Evolutionary conservation across 176 grass and related monocot species (phyloP).

Genomic region (Neostapfia colusana): DNA sequence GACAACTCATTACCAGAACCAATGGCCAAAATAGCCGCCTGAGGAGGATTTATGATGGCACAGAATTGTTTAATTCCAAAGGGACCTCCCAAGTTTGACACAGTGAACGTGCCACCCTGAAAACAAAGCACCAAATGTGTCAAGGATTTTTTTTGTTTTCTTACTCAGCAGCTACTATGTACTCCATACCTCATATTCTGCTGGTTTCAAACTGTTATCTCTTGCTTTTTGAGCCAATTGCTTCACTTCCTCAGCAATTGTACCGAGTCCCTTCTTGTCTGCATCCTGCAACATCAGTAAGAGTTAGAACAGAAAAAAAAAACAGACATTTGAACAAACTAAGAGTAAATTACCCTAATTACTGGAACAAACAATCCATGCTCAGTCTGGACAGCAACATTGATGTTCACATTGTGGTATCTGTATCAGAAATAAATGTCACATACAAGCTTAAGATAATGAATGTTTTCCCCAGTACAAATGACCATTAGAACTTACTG

Average conservation of each 20-base stretch:
- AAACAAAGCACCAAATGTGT: conserved; percentile 31
- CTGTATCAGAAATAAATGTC: conserved; percentile 42
- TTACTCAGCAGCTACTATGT: too few relatives aligned
- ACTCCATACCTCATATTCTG: conserved; percentile 75
- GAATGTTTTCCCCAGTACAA: too few relatives aligned
- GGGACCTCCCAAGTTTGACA: conserved; percentile 92
- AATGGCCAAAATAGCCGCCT: conserved; percentile 84
- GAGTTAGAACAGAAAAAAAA: conserved; percentile 11
- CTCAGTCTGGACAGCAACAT: conserved; percentile 89
- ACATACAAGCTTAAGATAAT: too few relatives aligned
- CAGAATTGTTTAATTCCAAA: conserved; percentile 96
- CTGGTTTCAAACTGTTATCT: conserved; percentile 84
- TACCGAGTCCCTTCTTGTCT: conserved; percentile 88
- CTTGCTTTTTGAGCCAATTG: conserved; percentile 79
- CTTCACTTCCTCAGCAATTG: conserved; percentile 89
- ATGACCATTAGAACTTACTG: conserved; percentile 56
- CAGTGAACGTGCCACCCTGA: conserved; percentile 89
- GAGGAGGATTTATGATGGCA: conserved; percentile 92
- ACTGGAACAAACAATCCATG: conserved; percentile 95
- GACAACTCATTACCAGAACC: conserved; percentile 61
- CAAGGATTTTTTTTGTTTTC: background rate
- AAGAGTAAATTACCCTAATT: conserved; percentile 55
- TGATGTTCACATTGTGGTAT: conserved; percentile 91
- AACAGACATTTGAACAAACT: background rate
- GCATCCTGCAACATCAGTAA: conserved; percentile 59